These are phyloP conservation scores for Termitomyces sp. DNA, from an alignment of 1,284 basidiomycete species.

Conservation along the genomic window DNA sequence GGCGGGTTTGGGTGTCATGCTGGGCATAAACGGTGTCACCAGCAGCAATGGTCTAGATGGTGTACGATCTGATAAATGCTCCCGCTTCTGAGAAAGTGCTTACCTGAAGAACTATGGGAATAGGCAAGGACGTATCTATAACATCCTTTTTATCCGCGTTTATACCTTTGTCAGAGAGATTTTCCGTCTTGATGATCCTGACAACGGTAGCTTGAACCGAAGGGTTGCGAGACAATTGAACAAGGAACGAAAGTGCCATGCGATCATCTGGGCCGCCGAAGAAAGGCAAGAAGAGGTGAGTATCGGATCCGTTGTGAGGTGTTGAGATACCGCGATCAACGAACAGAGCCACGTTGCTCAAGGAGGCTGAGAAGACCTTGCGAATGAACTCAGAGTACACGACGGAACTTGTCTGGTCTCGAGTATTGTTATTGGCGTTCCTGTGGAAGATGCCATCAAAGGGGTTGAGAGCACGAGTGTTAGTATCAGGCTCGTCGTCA, in stretches of 20 bases:
- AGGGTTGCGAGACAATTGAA: conserved; percentile 70
- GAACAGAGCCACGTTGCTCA: conserved; percentile 74
- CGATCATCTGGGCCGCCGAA: conserved; percentile 92
- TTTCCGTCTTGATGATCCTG: conserved; percentile 45
- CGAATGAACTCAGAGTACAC: conserved; percentile 79
- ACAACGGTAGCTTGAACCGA: conserved; percentile 68
- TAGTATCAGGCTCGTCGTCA: conserved; percentile 22
- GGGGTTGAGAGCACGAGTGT: conserved; percentile 37
- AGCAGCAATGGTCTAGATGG: conserved; percentile 40
- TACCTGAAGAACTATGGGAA: conserved; percentile 23
- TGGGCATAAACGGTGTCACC: conserved; percentile 67
- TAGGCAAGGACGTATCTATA: conserved; percentile 16
- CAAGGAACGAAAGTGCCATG: conserved; percentile 71
- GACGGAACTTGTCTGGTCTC: conserved; percentile 45
- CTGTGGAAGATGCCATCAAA: conserved; percentile 58
- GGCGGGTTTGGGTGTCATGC: conserved; percentile 52
- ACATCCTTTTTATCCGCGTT: conserved; percentile 26
- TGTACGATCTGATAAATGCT: background rate
- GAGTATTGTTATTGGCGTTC: conserved; percentile 23
- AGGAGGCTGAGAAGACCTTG: conserved; percentile 64
- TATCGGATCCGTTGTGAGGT: conserved; percentile 20
- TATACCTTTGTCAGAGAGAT: conserved; percentile 29
- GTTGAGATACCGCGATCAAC: conserved; percentile 55
- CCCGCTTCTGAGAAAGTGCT: conserved; percentile 1
- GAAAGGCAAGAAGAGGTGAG: conserved; percentile 79